Conservation (phyloP, 2,329 filamentous ascomycete species). For the Sclerotinia glacialis region DNA sequence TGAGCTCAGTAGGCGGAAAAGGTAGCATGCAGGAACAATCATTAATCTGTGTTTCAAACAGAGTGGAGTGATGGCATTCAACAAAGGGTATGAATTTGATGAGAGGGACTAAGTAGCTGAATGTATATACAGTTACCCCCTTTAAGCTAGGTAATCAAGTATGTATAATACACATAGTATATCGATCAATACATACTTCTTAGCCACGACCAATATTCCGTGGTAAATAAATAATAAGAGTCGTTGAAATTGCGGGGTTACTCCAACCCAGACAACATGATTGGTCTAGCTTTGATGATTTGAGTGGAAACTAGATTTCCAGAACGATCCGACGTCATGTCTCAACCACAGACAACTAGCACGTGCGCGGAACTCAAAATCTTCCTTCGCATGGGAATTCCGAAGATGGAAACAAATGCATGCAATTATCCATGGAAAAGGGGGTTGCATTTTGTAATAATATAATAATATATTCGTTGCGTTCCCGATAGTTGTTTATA, state of each 20-base stretch:
- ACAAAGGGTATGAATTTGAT: not conserved
- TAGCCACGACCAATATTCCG: no score
- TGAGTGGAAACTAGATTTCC: slow-evolving; percentile 9
- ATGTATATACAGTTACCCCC: not conserved
- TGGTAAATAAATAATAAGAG: no score
- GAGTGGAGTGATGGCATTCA: not conserved
- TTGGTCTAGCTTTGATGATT: not conserved
- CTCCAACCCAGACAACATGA: not conserved
- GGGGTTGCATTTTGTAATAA: no score
- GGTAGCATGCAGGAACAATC: not conserved
- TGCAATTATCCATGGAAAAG: no score
- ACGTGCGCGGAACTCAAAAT: no score
- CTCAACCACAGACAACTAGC: slow-evolving; percentile 1
- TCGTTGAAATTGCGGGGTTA: slow-evolving; percentile 3
- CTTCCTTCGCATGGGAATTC: no score
- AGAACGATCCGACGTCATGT: slow-evolving; percentile 1
- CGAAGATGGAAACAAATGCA: no score
- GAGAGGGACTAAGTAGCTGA: not conserved
- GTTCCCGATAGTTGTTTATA: no score
- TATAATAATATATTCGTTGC: no score
- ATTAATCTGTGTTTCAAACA: not conserved
- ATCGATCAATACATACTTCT: no score
- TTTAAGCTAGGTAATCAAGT: not conserved
- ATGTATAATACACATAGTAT: not conserved
- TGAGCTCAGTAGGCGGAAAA: not conserved